Evolutionary conservation across 2,329 filamentous ascomycete species (phyloP).

Genomic region (Aquanectria penicillioides): DNA sequence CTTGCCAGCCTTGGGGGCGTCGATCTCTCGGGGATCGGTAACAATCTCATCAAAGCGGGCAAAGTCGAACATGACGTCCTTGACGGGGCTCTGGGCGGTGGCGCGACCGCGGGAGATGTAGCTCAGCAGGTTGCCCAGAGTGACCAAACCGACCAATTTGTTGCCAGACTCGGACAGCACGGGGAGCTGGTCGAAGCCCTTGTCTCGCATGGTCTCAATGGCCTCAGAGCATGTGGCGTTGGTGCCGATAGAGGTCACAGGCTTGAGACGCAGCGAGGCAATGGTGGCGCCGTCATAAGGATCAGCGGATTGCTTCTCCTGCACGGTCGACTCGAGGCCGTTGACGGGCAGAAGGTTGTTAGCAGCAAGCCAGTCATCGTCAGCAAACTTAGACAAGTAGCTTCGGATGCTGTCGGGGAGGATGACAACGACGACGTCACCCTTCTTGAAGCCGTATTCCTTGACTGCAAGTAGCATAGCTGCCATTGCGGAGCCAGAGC

Average conservation of each 20-base stretch:
- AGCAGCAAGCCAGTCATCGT: constrained; percentile 98
- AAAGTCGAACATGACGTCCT: constrained; percentile 97
- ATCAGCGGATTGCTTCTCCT: constrained; percentile 62
- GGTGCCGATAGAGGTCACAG: constrained; percentile 84
- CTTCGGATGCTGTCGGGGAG: constrained; percentile 96
- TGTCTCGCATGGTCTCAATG: constrained; percentile 98
- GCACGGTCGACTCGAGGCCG: constrained; percentile 59
- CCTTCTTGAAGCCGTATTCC: constrained; percentile 80
- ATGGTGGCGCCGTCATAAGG: constrained; percentile 84
- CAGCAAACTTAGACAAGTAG: constrained; percentile 97
- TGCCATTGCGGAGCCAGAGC: constrained; percentile 90
- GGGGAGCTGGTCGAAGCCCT: constrained; percentile 96
- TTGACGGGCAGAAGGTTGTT: constrained; percentile 85
- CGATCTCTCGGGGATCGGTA: constrained; percentile 81
- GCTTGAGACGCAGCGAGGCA: constrained; percentile 86
- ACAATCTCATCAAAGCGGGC: constrained; percentile 86
- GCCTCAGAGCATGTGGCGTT: constrained; percentile 82
- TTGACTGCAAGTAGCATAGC: constrained; percentile 81
- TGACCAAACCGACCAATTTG: constrained; percentile 90
- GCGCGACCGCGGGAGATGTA: constrained; percentile 89
- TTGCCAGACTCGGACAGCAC: constrained; percentile 77
- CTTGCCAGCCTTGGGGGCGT: constrained; percentile 49
- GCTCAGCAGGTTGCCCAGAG: constrained; percentile 91
- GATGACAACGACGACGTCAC: constrained; percentile 89
- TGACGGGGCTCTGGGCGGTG: constrained; percentile 76